Evolutionary conservation across 768 basidiomycete species (phyloP), one percentile per base, ranked within the genome.

Genomic region (Collybia sp.): DNA sequence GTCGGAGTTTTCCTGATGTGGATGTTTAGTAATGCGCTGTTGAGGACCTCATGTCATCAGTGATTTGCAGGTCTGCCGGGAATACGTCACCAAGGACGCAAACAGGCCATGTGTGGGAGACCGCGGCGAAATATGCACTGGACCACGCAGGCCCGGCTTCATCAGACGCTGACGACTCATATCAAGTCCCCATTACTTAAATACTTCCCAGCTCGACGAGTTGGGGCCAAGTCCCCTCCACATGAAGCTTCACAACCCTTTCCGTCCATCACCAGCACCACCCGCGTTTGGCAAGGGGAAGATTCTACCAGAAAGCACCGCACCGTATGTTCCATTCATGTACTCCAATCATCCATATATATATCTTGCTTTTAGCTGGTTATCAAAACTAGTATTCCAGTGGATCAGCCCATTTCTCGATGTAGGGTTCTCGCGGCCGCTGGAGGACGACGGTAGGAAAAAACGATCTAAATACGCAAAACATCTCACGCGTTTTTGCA

Each of bases 381-480:
- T 75, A 17, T 80, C 77, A 8, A 65, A 64, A 31, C 58, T 80
- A 1, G 49, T 75, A 25, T 75, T 79, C 25, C 62, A 69, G 13
- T 82, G 81, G 80, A 56, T 83, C 6, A 64, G 62, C 19, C 69
- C 79, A 1, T 71, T 84, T 48, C 64, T 82, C 5, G 62, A 65
- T 25, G 79, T 82, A 10, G 80, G 80, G 1, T 83, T 75, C 54
- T 73, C 78, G 10, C 65, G 80, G 40, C 80, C 80, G 0, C 52
- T 82, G 8, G 65, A 79, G 62, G 69, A 73, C 55, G 79, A 82
- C 40, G 81, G 81, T 77, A 33, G 13, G 65, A n/a, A n/a, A 53
- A 35, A 25, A 11, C 17, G 4, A 9, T 6, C 19, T 11, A 20
- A 10, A 19, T 1, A 31, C 6, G 13, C 47, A 16, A 35, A 12